These are phyloP conservation scores for Pleurotus salmoneostramineus DNA, from an alignment of 768 basidiomycete genomes.

Conservation along the genomic window DNA sequence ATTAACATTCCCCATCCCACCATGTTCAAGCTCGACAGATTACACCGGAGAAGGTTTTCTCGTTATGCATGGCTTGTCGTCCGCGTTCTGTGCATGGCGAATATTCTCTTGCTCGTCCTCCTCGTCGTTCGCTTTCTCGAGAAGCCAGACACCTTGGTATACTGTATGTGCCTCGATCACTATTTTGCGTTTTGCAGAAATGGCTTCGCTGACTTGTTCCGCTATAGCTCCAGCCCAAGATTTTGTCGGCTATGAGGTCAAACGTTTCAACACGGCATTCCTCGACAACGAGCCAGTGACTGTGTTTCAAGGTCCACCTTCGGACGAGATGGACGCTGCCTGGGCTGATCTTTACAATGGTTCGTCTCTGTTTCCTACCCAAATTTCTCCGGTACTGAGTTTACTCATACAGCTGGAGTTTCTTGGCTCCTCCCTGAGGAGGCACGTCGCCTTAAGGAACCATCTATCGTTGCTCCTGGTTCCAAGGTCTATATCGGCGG, in stretches of 20 bases:
- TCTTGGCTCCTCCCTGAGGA: not conserved
- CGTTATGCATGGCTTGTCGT: not conserved
- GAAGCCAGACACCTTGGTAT: not conserved
- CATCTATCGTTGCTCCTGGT: not conserved
- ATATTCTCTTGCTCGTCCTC: not conserved
- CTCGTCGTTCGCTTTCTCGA: not conserved
- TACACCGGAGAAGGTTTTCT: not conserved
- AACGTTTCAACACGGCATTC: not conserved
- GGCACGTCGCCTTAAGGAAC: not conserved
- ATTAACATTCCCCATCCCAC: too few species aligned
- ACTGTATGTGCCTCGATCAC: not conserved
- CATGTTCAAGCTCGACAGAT: not conserved
- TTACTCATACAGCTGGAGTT: not conserved
- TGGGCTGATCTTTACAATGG: not conserved
- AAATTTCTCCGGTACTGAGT: not conserved
- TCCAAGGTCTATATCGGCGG: constrained; percentile 15
- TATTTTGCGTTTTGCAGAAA: not conserved
- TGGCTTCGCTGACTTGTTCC: not conserved
- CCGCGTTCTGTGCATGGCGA: not conserved
- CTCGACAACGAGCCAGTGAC: not conserved
- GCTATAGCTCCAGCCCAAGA: constrained; percentile 1
- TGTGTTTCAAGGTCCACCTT: too few species aligned
- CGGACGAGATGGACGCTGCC: too few species aligned
- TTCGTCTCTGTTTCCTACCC: not conserved
- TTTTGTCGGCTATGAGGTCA: not conserved